Base-by-base conservation (phyloP, 257 asterid species). In the Sherardia arvensis region DNA sequence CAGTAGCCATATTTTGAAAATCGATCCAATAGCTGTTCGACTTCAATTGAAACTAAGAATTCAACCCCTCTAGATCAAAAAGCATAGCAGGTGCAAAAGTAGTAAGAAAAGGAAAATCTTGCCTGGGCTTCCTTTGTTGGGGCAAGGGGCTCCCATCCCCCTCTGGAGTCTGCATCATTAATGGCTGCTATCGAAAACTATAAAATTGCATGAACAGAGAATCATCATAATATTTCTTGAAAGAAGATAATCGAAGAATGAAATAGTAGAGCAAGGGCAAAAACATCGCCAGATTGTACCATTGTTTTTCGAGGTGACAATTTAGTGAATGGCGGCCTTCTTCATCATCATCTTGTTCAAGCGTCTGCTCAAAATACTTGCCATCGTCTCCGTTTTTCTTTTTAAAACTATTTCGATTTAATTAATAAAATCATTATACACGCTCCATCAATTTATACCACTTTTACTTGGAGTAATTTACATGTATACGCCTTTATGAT, bases 81-180 rank as follows among this genome's bases (percentile, higher is more conserved):
- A 14, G n/a, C n/a, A 56, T 7, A 56, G 22, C 21, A 58, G 62
- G 15, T 9, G 9, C 1, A 17, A 15, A 17, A 18, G 3, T 4
- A 8, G 17, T 28, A 38, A 38, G 18, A 38, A 10, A 38, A 38
- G 12, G 23, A 60, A 66, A 75, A 47, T 27, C 76, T 69, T 77
- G 70, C 99, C 97, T 87, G 99, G 61, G 99, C 99, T 83, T 93
- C 99, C 74, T 90, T 93, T 53, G 99, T 82, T 36, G 95, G 99
- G 59, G 99, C 96, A 60, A 90, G 76, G 27, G 99, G 96, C 82
- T 87, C 86, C 95, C 96, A 90, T 60, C 72, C 81, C 61, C 80
- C 83, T 54, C 65, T 74, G 33, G 97, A 74, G 40, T 93, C 97
- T 36, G 88, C 70, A 76, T 93, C 99, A 34, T 93, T 93, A 18